These are phyloP conservation scores for Chalaropsis thielavioides DNA, from an alignment of 2,329 filamentous ascomycete genomes.

Conservation along the genomic window DNA sequence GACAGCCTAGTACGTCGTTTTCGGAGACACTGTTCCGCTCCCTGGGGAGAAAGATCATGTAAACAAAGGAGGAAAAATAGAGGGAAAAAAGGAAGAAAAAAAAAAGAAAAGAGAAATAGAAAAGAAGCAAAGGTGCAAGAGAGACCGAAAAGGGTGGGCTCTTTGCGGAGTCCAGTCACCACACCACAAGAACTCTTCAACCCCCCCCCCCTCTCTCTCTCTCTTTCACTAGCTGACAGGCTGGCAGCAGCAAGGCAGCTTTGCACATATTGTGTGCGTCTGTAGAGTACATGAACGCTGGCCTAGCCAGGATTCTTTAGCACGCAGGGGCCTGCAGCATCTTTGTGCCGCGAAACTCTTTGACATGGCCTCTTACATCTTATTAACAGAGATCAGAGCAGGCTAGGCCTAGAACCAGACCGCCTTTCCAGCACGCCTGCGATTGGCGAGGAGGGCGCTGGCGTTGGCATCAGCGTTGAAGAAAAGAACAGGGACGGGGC, in stretches of 20 bases:
- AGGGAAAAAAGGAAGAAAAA: not conserved
- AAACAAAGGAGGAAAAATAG: not conserved
- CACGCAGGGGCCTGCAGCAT: constrained; percentile 2
- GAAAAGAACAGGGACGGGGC: not conserved
- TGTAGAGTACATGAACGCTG: not conserved
- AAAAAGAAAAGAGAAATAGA: not conserved
- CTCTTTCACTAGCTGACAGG: not conserved
- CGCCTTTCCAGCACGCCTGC: not conserved
- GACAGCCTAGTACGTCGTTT: not conserved
- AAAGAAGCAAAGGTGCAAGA: not conserved
- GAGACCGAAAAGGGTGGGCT: not conserved
- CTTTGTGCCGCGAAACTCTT: not conserved
- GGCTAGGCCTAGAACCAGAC: not conserved
- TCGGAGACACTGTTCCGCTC: constrained; percentile 3
- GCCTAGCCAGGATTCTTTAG: not conserved
- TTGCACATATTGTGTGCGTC: not conserved
- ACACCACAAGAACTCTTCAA: not conserved
- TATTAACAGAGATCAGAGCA: not conserved
- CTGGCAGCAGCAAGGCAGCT: not conserved
- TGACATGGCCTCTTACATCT: not conserved
- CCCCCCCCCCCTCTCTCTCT: not conserved
- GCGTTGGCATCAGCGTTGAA: too few species aligned
- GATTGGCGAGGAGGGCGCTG: too few species aligned
- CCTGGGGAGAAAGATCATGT: constrained; percentile 7
- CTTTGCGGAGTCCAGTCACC: not conserved